Evolutionary conservation across 768 basidiomycete species (phyloP), one percentile per base, ranked within the genome.

Genomic region (Gymnopilus junonius): DNA sequence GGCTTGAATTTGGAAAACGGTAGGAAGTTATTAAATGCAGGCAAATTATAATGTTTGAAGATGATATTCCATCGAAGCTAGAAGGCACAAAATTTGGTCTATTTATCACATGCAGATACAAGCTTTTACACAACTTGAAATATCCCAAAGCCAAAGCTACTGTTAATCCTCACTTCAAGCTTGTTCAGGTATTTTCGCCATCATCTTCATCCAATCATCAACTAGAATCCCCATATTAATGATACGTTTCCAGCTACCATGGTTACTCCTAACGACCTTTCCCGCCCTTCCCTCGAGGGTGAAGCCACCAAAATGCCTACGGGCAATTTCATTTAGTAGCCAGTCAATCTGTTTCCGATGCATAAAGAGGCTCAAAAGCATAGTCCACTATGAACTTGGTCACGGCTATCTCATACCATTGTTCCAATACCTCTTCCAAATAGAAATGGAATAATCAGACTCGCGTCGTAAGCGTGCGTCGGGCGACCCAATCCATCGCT

Each of bases 141-240:
- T n/a, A n/a, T n/a, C n/a, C n/a, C n/a, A n/a, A n/a, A n/a, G n/a
- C n/a, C n/a, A n/a, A n/a, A n/a, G n/a, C n/a, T n/a, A n/a, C n/a
- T n/a, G n/a, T n/a, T n/a, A n/a, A n/a, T n/a, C n/a, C n/a, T n/a
- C n/a, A n/a, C n/a, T n/a, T n/a, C n/a, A n/a, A n/a, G n/a, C n/a
- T n/a, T n/a, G n/a, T n/a, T n/a, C n/a, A n/a, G n/a, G n/a, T n/a
- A n/a, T n/a, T n/a, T n/a, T n/a, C n/a, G 39, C 51, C 34, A 55
- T 39, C 50, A 53, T 29, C 12, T 54, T 31, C 10, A 17, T 25
- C 64, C 64, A 65, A 10, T 65, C 60, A 5, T 65, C 64, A 7
- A 61, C 21, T 11, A 65, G 45, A n/a, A 65, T 65, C 0, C 60
- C 64, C 59, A 65, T 65, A 31, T 58, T 32, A 17, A 65, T 58